These are phyloP conservation scores for Lepidopterella palustris DNA, from an alignment of 495 filamentous ascomycete species.

Conservation along the genomic window DNA sequence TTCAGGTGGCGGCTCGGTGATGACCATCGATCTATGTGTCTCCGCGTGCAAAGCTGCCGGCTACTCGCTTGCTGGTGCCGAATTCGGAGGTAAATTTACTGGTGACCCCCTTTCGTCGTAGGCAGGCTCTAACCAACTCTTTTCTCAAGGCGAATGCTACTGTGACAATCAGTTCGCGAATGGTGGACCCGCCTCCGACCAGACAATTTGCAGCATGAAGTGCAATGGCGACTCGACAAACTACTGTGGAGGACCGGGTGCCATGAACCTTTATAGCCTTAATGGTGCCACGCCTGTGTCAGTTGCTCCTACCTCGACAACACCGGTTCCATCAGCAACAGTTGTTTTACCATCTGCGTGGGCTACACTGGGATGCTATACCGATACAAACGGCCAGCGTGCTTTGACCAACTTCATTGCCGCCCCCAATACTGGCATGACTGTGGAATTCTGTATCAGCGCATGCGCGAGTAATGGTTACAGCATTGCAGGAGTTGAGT, in stretches of 20 bases:
- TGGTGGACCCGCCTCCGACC: neutral
- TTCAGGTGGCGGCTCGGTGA: constrained; percentile 4
- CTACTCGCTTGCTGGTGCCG: constrained; percentile 14
- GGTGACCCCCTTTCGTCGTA: no score
- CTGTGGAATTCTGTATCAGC: neutral
- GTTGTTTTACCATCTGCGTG: neutral
- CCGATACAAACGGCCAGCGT: neutral
- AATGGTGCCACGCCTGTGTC: neutral
- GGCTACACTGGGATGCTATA: neutral
- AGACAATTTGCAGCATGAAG: neutral
- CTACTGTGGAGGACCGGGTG: neutral
- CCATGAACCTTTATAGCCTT: constrained; percentile 1
- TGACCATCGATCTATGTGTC: constrained; percentile 4
- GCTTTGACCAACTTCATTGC: neutral
- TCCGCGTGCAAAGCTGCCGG: neutral
- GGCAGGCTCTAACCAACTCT: no score
- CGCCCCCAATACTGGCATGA: neutral
- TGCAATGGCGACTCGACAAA: neutral
- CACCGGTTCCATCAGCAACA: neutral
- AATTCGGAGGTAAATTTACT: no score
- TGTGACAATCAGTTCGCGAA: constrained; percentile 10
- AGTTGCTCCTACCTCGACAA: neutral
- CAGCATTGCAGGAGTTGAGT: neutral
- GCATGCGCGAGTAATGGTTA: neutral
- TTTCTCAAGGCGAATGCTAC: constrained; percentile 17